Evolutionary conservation across 1,139 yeast genomes (phyloP), one percentile per base, ranked within the genome.

Genomic region (Diutina pseudorugosa): DNA sequence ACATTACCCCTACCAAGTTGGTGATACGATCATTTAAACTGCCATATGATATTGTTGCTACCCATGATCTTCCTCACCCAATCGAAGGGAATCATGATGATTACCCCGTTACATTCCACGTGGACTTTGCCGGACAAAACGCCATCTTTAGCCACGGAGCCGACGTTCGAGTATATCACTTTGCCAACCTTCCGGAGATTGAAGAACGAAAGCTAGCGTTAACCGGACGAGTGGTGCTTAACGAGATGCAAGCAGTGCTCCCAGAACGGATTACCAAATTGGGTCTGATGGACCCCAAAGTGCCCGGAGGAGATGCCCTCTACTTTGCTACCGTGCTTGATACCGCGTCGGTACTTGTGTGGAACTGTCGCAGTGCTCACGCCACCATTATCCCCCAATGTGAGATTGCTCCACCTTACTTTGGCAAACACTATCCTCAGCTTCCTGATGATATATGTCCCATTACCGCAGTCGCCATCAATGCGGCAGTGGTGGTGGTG

Each of bases 301-400:
- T 60, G 7, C 82, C 81, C 2, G 87, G 89, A 2, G 68, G 69
- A 5, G 83, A 81, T 61, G 82, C 83, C 6, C 71, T 82, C 49
- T 67, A 74, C 51, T 58, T 74, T 30, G 83, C 79, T 0, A 61
- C 79, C 2, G 67, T 69, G 2, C 59, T 72, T 30, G 63, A 72
- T 40, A 71, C 68, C 52, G 66, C 67, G 21, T 60, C 69, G 3
- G 73, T 75, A 7, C 61, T 66, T 0, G 71, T 80, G 2, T 71
- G 76, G 66, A 71, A 74, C 52, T 59, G 73, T 1, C 61, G 78
- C 27, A 73, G 73, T 54, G 62, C 54, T 8, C 49, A 45, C 19
- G n/a, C n/a, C 8, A n/a, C 36, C 20, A 16, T 25, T n/a, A 27
- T 27, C 9, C 49, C 49, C 2, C 49, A 27, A 16, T 45, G 20